Conservation (phyloP, 306 rosid genomes). For the Aeschynomene evenia region DNA sequence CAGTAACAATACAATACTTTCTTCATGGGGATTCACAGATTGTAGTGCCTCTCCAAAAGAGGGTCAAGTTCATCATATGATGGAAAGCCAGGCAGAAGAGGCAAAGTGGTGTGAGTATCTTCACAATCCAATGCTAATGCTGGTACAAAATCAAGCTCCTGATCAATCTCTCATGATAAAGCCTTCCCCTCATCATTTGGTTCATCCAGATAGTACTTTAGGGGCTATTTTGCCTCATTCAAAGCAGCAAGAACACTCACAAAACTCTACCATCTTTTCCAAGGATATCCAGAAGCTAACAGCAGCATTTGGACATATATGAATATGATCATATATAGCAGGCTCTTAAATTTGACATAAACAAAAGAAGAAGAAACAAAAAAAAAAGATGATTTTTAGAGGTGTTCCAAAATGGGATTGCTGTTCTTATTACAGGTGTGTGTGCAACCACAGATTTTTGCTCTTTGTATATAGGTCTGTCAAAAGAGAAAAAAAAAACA, state of each 20-base stretch:
- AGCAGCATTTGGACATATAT: constrained; percentile 51
- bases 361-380: neutral
- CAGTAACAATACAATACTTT: constrained; percentile 13
- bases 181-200: constrained; percentile 36
- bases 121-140: constrained; percentile 48
- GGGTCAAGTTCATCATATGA: constrained; percentile 32
- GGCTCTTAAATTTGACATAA: constrained; percentile 7
- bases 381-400: constrained; percentile 8
- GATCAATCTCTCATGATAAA: constrained; percentile 34
- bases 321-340: neutral
- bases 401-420: constrained; percentile 3
- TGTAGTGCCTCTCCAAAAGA: constrained; percentile 28
- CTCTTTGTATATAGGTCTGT: constrained; percentile 40
- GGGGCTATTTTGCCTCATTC: constrained; percentile 40
- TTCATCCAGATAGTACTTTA: constrained; percentile 36
- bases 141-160: constrained; percentile 33
- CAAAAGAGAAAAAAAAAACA: constrained; percentile 8
- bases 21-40: constrained; percentile 47
- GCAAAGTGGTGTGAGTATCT: constrained; percentile 55
- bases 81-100: constrained; percentile 42
- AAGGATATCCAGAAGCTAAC: constrained; percentile 47
- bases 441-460: constrained; percentile 35
- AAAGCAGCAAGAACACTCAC: constrained; percentile 39
- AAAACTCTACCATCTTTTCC: constrained; percentile 28
- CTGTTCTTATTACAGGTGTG: constrained; percentile 38